Conservation (phyloP, 108 stramenopile species). For the Cyclotella choctawhatcheeana region DNA sequence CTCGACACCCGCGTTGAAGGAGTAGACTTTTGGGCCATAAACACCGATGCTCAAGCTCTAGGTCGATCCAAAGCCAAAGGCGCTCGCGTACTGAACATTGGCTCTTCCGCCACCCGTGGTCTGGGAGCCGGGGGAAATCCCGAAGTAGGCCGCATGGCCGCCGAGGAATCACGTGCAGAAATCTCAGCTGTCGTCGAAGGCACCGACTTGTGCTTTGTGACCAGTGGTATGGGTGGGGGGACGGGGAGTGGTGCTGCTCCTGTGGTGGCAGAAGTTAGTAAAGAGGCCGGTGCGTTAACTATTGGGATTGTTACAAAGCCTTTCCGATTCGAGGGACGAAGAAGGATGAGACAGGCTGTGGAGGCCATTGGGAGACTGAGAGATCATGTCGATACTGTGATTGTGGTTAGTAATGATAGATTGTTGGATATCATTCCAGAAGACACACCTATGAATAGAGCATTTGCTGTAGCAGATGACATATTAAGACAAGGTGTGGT, state of each 20-base stretch:
- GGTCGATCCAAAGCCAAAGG: slow-evolving; percentile 63
- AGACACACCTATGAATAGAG: slow-evolving; percentile 83
- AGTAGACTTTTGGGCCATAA: slow-evolving; percentile 91
- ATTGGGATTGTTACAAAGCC: slow-evolving; percentile 90
- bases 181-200: slow-evolving; percentile 75
- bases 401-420: slow-evolving; percentile 92
- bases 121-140: slow-evolving; percentile 90
- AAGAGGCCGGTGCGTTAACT: slow-evolving; percentile 72
- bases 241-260: slow-evolving; percentile 90
- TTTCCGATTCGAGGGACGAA: slow-evolving; percentile 88
- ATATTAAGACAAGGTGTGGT: slow-evolving; percentile 91
- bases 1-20: slow-evolving; percentile 82
- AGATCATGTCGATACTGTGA: slow-evolving; percentile 88
- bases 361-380: slow-evolving; percentile 71
- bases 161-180: slow-evolving; percentile 78
- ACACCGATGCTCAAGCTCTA: slow-evolving; percentile 90
- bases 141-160: slow-evolving; percentile 80
- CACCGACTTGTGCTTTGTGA: slow-evolving; percentile 89
- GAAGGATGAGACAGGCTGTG: slow-evolving; percentile 82
- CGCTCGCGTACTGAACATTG: slow-evolving; percentile 73
- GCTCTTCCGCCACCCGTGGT: slow-evolving; percentile 78
- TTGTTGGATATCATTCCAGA: slow-evolving; percentile 88
- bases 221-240: slow-evolving; percentile 92
- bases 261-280: slow-evolving; percentile 77
- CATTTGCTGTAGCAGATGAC: slow-evolving; percentile 91